Percentiles rank a stretch among this genome's conserved stretches.
phyloP scores from a whole-genome alignment of 1,284 basidiomycete species.

The Trichosporon ovoides region DNA sequence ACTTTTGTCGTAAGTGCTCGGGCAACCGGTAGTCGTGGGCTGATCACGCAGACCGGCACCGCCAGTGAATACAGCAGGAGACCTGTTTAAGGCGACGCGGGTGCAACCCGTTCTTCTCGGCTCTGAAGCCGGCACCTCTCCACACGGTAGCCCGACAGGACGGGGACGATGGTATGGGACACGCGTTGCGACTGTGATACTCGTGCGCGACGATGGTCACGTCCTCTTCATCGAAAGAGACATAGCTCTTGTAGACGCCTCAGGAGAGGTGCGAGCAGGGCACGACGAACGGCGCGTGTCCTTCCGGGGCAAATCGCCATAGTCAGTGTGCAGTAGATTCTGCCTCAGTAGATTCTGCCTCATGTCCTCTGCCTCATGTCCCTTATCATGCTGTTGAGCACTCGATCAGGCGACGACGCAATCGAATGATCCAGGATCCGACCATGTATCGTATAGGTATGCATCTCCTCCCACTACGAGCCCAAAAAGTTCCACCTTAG shows the following conservation, averaged over 20 bases:
- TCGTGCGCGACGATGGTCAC: slow-evolving; percentile 38
- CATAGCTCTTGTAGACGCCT: slow-evolving; percentile 26
- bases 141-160: neutral
- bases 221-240: slow-evolving; percentile 44
- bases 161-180: slow-evolving; percentile 41
- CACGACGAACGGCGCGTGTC: slow-evolving; percentile 23
- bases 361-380: no score
- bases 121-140: slow-evolving; percentile 1
- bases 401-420: no score
- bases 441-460: slow-evolving; percentile 17
- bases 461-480: slow-evolving; percentile 20
- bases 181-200: slow-evolving; percentile 40
- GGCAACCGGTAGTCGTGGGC: neutral
- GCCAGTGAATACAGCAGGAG: neutral
- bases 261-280: slow-evolving; percentile 24
- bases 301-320: slow-evolving; percentile 12
- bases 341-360: no score
- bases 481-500: slow-evolving; percentile 30
- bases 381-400: neutral
- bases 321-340: neutral
- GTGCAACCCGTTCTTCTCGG: slow-evolving; percentile 29
- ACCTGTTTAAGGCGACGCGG: slow-evolving; percentile 27
- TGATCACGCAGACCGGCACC: slow-evolving; percentile 11
- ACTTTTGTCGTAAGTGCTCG: slow-evolving; percentile 30
- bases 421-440: no score